A percentile compares a stretch with the other conserved stretches of the same genome.
Conservation (phyloP, 768 basidiomycete genomes). For the Coprinellus aureogranulatus region DNA sequence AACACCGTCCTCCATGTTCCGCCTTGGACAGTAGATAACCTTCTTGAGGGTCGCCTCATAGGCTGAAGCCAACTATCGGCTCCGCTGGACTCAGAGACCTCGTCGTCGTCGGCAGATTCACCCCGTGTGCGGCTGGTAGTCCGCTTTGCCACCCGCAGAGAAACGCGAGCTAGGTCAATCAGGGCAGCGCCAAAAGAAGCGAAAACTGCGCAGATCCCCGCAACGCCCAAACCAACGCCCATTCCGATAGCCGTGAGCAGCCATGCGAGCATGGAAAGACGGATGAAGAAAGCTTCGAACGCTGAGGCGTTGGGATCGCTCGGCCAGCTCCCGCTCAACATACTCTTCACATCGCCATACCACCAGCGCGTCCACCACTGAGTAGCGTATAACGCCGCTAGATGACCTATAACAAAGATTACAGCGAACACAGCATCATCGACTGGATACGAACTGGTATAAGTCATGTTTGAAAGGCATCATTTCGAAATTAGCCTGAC, state of each 20-base stretch:
- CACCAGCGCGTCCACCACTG: background rate
- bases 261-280: background rate
- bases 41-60: too few relatives aligned
- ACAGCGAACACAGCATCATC: background rate
- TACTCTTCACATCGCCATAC: background rate
- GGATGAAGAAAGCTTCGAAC: background rate
- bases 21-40: too few relatives aligned
- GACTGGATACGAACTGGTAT: background rate
- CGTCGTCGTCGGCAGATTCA: too few relatives aligned
- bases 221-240: background rate
- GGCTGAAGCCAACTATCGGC: too few relatives aligned
- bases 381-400: background rate
- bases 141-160: background rate
- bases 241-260: background rate
- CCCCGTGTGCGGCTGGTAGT: too few relatives aligned
- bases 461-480: background rate
- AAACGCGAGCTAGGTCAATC: background rate
- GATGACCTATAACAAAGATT: background rate
- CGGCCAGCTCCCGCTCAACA: background rate
- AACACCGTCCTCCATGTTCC: background rate
- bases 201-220: background rate
- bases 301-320: background rate
- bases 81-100: too few relatives aligned
- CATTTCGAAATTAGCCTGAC: background rate
- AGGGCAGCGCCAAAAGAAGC: background rate